Evolutionary conservation across 805 yeast genomes (phyloP), one percentile per base, ranked within the genome.

Genomic region (Metschnikowia shivogae): DNA sequence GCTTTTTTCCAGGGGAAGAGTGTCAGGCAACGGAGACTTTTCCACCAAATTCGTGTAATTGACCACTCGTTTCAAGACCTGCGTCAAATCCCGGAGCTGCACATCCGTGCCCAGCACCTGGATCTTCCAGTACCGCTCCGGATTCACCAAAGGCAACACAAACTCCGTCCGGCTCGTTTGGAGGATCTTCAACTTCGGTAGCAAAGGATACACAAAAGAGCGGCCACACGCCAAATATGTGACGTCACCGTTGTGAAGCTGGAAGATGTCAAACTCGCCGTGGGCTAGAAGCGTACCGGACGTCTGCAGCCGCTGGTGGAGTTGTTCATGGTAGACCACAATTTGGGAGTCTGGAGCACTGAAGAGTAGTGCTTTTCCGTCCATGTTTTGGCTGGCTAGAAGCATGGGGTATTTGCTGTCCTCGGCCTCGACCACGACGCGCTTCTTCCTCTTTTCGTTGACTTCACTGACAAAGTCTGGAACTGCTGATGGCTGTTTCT

Each of bases 111-210:
- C 60, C 0, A 73, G 57, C 5, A 78, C 54, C 30, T 66, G 63
- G 8, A 78, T 68, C 47, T 73, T 73, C 95, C 95, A 87, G 61
- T 80, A 85, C 54, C 92, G 67, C 50, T 81, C 84, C 0, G 95
- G 95, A 54, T 85, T 86, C 24, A 78, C 79, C 46, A 87, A 71
- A 0, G 89, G 82, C 13, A 86, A 59, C 2, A 84, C 70, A 53
- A 82, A 83, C 53, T 74, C 76, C 40, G 68, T 69, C 38, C 47
- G 50, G 19, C 67, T 64, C 9, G 75, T 70, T 53, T 86, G 67
- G 48, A 84, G 61, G 2, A 87, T 70, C 53, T 80, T 77, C 43
- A 83, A 61, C 48, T 74, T 77, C 3, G 89, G 87, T 42, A 87
- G 64, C 11, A 87, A 75, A 4, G 96, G 95, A 57, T 86, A 86